A percentile compares a stretch with the other conserved stretches of the same genome.
Evolutionary conservation across 495 filamentous ascomycete genomes (phyloP).

Genomic region (Xylaria flabelliformis): DNA sequence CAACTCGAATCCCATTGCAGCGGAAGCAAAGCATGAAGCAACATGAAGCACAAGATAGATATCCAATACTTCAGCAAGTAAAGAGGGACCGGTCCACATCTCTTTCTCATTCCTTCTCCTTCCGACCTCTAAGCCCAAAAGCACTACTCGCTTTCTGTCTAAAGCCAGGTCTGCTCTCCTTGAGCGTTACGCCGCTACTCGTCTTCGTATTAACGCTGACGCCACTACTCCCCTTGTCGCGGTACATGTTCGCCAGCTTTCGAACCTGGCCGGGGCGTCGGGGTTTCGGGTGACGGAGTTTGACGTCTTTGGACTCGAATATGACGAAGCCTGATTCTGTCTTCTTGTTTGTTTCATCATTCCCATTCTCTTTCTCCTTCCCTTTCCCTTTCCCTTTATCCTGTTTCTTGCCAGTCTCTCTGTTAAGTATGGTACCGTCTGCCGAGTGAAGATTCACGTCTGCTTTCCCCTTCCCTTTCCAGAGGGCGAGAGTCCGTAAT

Average conservation of each 20-base stretch:
- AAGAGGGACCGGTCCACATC: background rate
- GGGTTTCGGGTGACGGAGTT: constrained; percentile 39
- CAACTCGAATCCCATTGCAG: background rate
- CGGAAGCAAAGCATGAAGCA: background rate
- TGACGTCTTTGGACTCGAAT: constrained; percentile 37
- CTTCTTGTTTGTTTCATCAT: constrained; percentile 37
- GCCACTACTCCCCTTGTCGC: constrained; percentile 38
- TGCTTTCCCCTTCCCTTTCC: constrained; percentile 23
- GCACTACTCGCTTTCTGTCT: constrained; percentile 36
- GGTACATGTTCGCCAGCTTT: constrained; percentile 43
- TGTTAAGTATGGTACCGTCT: background rate
- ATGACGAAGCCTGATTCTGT: constrained; percentile 41
- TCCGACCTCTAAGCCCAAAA: constrained; percentile 30
- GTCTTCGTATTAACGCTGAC: constrained; percentile 32
- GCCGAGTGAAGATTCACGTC: background rate
- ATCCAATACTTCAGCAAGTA: constrained; percentile 8
- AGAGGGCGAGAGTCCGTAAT: background rate
- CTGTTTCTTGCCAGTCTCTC: background rate
- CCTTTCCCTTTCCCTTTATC: constrained; percentile 31
- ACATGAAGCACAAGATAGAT: constrained; percentile 14
- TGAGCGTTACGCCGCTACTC: constrained; percentile 24
- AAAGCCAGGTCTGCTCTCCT: constrained; percentile 11
- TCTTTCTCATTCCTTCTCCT: background rate
- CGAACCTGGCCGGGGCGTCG: constrained; percentile 39
- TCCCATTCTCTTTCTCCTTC: constrained; percentile 33